Conservation (phyloP, 2,329 filamentous ascomycete species). For the Didymella glomerata region DNA sequence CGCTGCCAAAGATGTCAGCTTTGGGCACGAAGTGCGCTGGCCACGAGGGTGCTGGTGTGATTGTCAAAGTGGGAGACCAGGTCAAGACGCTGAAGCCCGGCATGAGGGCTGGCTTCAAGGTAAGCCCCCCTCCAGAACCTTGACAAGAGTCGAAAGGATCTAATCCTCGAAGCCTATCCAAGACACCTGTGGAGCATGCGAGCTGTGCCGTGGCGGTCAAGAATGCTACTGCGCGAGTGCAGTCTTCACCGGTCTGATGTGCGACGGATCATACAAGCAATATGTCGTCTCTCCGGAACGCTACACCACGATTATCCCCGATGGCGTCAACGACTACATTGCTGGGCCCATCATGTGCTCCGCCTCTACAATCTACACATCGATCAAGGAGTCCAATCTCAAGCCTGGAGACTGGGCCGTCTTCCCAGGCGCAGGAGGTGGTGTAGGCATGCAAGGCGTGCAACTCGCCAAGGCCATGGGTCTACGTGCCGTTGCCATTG, state of each 20-base stretch:
- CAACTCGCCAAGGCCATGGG: conserved; percentile 55
- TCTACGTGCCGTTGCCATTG: conserved; percentile 47
- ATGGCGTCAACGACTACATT: conserved; percentile 63
- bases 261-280: conserved; percentile 64
- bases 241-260: conserved; percentile 44
- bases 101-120: conserved; percentile 50
- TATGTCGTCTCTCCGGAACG: conserved; percentile 65
- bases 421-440: conserved; percentile 63
- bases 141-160: neutral
- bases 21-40: conserved; percentile 59
- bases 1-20: conserved; percentile 48
- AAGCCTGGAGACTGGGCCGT: conserved; percentile 63
- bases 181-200: conserved; percentile 50
- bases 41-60: conserved; percentile 66
- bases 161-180: conserved; percentile 34
- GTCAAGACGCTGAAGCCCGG: conserved; percentile 60
- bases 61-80: conserved; percentile 64
- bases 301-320: conserved; percentile 64
- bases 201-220: conserved; percentile 60
- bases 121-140: conserved; percentile 6
- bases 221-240: conserved; percentile 60
- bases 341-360: conserved; percentile 69
- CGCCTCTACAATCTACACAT: conserved; percentile 66
- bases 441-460: conserved; percentile 67
- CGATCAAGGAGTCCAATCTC: conserved; percentile 61